These are phyloP conservation scores for Monilinia polystroma DNA, from an alignment of 2,329 filamentous ascomycete species.

Conservation along the genomic window DNA sequence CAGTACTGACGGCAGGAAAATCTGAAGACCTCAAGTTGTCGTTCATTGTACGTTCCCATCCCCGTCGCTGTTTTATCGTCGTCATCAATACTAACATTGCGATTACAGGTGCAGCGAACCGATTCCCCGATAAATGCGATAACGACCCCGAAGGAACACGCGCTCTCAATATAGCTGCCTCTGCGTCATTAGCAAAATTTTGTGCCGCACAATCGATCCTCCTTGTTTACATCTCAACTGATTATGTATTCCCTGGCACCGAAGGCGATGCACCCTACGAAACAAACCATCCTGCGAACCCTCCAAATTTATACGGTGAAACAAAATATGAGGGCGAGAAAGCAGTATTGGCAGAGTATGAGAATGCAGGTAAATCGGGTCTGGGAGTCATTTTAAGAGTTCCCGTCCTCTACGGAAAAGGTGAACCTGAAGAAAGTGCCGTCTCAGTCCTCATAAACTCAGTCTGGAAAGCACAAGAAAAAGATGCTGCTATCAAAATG, in stretches of 20 bases:
- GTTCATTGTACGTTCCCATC: constrained; percentile 66
- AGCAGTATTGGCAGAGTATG: constrained; percentile 64
- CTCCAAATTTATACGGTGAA: constrained; percentile 77
- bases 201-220: constrained; percentile 61
- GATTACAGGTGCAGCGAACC: constrained; percentile 72
- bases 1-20: constrained; percentile 28
- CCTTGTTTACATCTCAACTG: constrained; percentile 77
- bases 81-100: constrained; percentile 5
- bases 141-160: constrained; percentile 73
- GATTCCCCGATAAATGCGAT: constrained; percentile 83
- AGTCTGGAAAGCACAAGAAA: constrained; percentile 70
- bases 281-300: constrained; percentile 56
- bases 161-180: constrained; percentile 72
- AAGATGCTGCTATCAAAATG: constrained; percentile 65
- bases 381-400: constrained; percentile 72
- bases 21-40: constrained; percentile 67
- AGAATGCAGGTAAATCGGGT: constrained; percentile 49
- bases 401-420: constrained; percentile 80
- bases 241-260: constrained; percentile 74
- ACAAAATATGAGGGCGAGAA: constrained; percentile 70
- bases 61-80: not conserved
- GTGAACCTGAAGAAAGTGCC: constrained; percentile 73
- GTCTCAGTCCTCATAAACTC: constrained; percentile 78
- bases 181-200: constrained; percentile 62
- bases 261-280: constrained; percentile 84